A percentile compares a stretch with the other conserved stretches of the same genome.
phyloP scores from a whole-genome alignment of 441 rosid genomes.

The Omphalea diandra region DNA sequence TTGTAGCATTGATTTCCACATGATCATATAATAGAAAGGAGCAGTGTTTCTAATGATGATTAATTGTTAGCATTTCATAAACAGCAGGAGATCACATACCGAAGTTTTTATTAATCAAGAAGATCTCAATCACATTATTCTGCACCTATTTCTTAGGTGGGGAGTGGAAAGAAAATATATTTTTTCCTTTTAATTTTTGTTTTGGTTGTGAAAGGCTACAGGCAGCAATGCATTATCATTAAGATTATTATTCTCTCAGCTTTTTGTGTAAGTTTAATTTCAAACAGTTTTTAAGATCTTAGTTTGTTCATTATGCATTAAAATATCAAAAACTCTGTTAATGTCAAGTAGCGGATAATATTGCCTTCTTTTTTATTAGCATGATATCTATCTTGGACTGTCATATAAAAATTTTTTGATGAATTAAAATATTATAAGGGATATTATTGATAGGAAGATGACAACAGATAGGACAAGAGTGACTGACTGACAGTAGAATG shows the following conservation, averaged over 20 bases:
- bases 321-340: not conserved
- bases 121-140: not conserved
- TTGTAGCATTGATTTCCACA: not conserved
- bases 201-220: too few species aligned
- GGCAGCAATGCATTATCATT: too few species aligned
- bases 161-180: not conserved
- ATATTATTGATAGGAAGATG: too few species aligned
- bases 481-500: not conserved
- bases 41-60: too few species aligned
- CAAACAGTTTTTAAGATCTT: not conserved
- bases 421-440: too few species aligned
- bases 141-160: not conserved
- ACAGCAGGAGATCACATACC: slow-evolving; percentile 3
- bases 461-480: slow-evolving; percentile 10
- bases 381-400: too few species aligned
- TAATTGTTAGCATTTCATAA: slow-evolving; percentile 2
- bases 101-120: slow-evolving; percentile 5
- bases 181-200: not conserved
- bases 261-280: not conserved
- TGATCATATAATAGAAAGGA: slow-evolving; percentile 15
- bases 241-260: too few species aligned
- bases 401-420: too few species aligned
- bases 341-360: not conserved
- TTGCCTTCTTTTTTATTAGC: not conserved
- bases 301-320: not conserved